Base-by-base conservation (phyloP, 208 protist species). In the Trypanosoma avium region DNA sequence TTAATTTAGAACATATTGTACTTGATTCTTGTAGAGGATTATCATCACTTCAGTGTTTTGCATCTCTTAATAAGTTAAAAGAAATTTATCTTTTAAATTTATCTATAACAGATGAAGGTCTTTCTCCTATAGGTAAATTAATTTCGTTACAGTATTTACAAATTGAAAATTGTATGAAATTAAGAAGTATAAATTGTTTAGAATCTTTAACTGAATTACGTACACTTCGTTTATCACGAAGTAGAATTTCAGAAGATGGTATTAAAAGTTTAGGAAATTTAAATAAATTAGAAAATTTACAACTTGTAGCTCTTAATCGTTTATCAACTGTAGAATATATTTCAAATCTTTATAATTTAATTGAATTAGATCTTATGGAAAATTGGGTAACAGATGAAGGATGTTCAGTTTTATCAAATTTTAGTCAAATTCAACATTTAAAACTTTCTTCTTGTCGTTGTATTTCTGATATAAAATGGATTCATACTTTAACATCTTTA, bases 101-200 rank as follows among this genome's bases (percentile, higher is more conserved):
- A 29, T 66, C 78, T n/a, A 67, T 94, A 56, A 78, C 72, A 0
- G 81, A 91, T 61, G 77, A 77, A 10, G 82, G 79, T 17, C 70
- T 79, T 4, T 55, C 61, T 3, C 50, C 71, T 24, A 67, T 94
- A 35, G 38, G 70, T 2, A 26, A 70, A 15, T 94, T 77, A 47
- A 26, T 24, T 1, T 61, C 48, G 5, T 68, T 94, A 38, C 62
- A 46, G 36, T 74, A 85, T 47, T 64, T 94, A 33, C 70, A 75
- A 6, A 35, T 94, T 30, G 82, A 88, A n/a, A 82, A 83, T 52
- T 94, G 88, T 50, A 79, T 83, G 46, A 79, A 77, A 54, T 55
- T 94, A 30, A 75, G 66, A 3, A 65, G 77, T 43, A 45, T 90
- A 35, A 71, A 75, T 58, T 92, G 84, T 58, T 55, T 94, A 0